Conservation (phyloP, 805 yeast genomes). For the Lachancea fermentati region DNA sequence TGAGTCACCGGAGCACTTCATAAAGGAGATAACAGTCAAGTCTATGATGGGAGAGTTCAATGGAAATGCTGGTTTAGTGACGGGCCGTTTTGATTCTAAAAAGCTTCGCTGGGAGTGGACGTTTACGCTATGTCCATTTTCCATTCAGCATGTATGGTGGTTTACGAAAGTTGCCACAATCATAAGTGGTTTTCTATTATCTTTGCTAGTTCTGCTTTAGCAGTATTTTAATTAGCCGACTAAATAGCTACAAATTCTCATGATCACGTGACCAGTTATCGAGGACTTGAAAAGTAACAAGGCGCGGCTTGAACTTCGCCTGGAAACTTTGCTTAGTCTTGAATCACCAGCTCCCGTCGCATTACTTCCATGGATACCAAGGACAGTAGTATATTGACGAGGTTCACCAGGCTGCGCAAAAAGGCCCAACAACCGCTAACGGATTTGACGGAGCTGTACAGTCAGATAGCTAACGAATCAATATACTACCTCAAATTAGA, state of each 20-base stretch:
- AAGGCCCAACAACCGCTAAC: constrained; percentile 57
- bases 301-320: constrained; percentile 5
- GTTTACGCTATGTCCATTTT: constrained; percentile 73
- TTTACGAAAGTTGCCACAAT: constrained; percentile 54
- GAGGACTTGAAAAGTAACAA: neutral
- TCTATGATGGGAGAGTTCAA: constrained; percentile 96
- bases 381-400: constrained; percentile 13
- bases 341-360: neutral
- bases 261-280: neutral
- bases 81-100: constrained; percentile 55
- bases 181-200: constrained; percentile 37
- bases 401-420: constrained; percentile 37
- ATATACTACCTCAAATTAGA: constrained; percentile 54
- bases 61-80: constrained; percentile 81
- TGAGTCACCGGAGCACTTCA: constrained; percentile 28
- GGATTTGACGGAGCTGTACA: constrained; percentile 53
- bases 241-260: neutral
- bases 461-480: constrained; percentile 55
- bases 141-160: constrained; percentile 96
- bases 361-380: constrained; percentile 10
- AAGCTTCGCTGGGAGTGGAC: constrained; percentile 55
- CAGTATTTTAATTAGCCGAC: neutral
- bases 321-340: constrained; percentile 2
- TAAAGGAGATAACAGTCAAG: constrained; percentile 78
- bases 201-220: constrained; percentile 20